Percentiles rank a stretch among this genome's conserved stretches.
These are phyloP conservation scores for Prunus mume DNA, from an alignment of 306 rosid genomes.

Conservation along the genomic window DNA sequence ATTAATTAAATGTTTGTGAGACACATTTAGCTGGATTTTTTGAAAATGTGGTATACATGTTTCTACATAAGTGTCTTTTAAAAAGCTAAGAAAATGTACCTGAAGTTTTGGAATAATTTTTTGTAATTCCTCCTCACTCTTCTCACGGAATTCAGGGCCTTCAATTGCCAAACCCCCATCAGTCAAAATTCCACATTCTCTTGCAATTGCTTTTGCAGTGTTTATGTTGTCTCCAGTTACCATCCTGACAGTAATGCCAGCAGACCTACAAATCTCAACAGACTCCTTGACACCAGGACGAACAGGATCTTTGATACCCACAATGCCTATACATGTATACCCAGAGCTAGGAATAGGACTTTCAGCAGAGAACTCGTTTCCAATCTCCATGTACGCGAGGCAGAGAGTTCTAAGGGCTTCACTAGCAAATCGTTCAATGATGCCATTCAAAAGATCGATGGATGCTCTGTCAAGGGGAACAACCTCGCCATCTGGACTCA, in stretches of 20 bases:
- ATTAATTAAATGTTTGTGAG: background rate
- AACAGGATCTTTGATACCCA: slow-evolving; percentile 98
- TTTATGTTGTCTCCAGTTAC: slow-evolving; percentile 96
- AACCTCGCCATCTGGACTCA: slow-evolving; percentile 58
- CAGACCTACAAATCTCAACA: slow-evolving; percentile 88
- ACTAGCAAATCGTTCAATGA: slow-evolving; percentile 71
- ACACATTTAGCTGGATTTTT: background rate
- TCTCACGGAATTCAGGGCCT: slow-evolving; percentile 91
- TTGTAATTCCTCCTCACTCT: slow-evolving; percentile 58
- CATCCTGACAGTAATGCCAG: slow-evolving; percentile 90
- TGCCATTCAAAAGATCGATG: slow-evolving; percentile 44
- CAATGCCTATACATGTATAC: slow-evolving; percentile 86
- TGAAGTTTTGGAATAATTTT: slow-evolving; percentile 76
- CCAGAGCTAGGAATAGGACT: slow-evolving; percentile 57
- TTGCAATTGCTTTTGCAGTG: slow-evolving; percentile 97
- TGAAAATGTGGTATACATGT: background rate
- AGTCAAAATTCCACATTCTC: slow-evolving; percentile 95
- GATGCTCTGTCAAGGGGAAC: slow-evolving; percentile 59
- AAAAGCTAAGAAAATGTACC: slow-evolving; percentile 38
- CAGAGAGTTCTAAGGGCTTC: slow-evolving; percentile 96
- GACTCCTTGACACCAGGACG: slow-evolving; percentile 95
- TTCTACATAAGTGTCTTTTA: background rate
- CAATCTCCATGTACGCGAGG: slow-evolving; percentile 77
- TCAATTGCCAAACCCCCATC: slow-evolving; percentile 82
- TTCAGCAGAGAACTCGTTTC: slow-evolving; percentile 45